Conservation (phyloP, 2,329 filamentous ascomycete genomes). For the Paecilomyces sp. region DNA sequence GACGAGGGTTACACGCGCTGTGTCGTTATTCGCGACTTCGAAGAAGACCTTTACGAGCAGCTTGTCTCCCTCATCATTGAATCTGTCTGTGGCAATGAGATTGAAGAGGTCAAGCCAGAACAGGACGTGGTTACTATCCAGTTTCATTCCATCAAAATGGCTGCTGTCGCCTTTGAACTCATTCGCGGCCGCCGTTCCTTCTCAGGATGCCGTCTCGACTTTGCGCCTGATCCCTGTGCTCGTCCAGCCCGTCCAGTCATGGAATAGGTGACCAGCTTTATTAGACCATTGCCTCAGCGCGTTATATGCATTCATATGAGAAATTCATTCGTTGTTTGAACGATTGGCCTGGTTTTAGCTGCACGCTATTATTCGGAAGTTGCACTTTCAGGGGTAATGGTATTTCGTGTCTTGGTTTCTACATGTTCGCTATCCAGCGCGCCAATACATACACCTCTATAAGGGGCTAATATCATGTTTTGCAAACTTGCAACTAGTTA, state of each 20-base stretch:
- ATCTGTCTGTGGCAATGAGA: slow-evolving; percentile 4
- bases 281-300: not conserved
- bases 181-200: slow-evolving; percentile 9
- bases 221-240: slow-evolving; percentile 31
- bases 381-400: not conserved
- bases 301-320: not conserved
- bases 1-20: slow-evolving; percentile 18
- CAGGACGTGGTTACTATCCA: slow-evolving; percentile 8
- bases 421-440: not conserved
- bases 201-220: slow-evolving; percentile 9
- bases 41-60: slow-evolving; percentile 5
- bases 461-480: not conserved
- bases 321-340: not conserved
- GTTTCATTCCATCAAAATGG: slow-evolving; percentile 15
- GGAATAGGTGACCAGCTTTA: not conserved
- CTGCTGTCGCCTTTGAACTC: slow-evolving; percentile 7
- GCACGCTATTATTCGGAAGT: not conserved
- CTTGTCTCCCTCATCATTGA: slow-evolving; percentile 5
- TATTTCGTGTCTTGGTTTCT: not conserved
- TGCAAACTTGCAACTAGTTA: not conserved
- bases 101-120: slow-evolving; percentile 11
- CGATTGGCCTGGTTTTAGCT: not conserved
- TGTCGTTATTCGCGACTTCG: slow-evolving; percentile 12
- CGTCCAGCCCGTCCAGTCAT: not conserved
- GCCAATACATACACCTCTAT: not conserved